Base-by-base conservation (phyloP, 805 yeast species). In the Starmerella etchellsii region DNA sequence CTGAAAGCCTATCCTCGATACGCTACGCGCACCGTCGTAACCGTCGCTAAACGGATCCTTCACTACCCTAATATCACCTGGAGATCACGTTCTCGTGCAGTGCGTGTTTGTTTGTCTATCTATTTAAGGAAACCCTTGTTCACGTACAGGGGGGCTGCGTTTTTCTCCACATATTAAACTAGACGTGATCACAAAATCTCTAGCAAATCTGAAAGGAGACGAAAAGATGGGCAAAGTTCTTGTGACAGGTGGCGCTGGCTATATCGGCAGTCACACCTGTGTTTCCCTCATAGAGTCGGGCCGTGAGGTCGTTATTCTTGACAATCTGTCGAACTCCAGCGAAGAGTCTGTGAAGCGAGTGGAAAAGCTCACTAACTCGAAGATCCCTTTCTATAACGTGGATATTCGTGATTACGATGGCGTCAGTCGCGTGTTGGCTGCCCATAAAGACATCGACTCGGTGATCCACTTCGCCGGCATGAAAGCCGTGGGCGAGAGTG, bases 241-340 rank as follows among this genome's bases (percentile, higher is more conserved):
- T 40, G 87, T 81, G 23, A 80, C 91, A 19, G 93, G 93, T 34
- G 93, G 93, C 36, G 82, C 88, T 22, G 91, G 94, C 18, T 81
- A 81, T 61, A 80, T 82, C 54, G 93, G 91, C 21, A 78, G 88
- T 9, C 91, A 81, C 56, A 78, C 88, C 1, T 81, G 59, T 15
- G 73, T 75, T 36, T 80, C 74, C 51, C 66, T 78, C 39, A 56
- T 76, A 37, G 68, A 70, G 44, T 66, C 71, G 39, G 83, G 82
- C 21, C 70, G 74, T 53, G 69, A 76, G 23, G 83, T 80, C 25
- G 76, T 81, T n/a, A 70, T 81, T 33, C 73, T 77, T 19, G 94
- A 81, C 58, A 78, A 77, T 57, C 63, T 78, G 43, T 61, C 67
- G 52, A 81, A 78, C 53, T 76, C 91, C 2, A 69, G 76, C 30